Base-by-base conservation (phyloP, 495 filamentous ascomycete genomes). In the Aspergillus bridgeri region DNA sequence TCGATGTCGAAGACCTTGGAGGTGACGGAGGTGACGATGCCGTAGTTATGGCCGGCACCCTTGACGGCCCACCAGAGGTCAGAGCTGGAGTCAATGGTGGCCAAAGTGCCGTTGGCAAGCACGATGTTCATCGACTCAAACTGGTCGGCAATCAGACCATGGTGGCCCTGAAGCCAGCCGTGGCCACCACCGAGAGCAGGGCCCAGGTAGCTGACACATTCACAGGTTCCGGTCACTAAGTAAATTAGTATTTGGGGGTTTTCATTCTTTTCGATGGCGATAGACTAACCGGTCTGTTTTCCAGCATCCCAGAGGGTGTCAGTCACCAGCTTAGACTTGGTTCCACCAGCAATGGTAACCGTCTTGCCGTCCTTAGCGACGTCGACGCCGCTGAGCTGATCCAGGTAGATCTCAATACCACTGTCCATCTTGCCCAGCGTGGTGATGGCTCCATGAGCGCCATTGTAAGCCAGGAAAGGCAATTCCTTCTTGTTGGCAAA, bases 11-110 rank as follows among this genome's bases (percentile, higher is more conserved):
- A 81, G 48, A 82, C 69, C 65, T 79, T 79, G 43, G 61, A 60
- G 21, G 72, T 77, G 27, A 79, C 63, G 8, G 73, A 78, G 13
- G 73, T 72, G 22, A 87, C 78, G 63, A 86, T 81, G 49, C 83
- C 84, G 54, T 86, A 86, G 66, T 86, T 86, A 63, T 83, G 79
- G 5, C 84, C 83, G 29, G 83, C 84, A 5, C 85, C 85, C 47
- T 72, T 69, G 51, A 87, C 62, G 7, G 74, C 83, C 80, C 81
- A 85, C 64, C 70, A 85, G 51, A 85, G 75, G 22, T 84, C 78
- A 8, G 76, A 67, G 49, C 68, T 65, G 6, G 68, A 47, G 45
- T 76, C 78, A 7, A 72, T 61, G 1, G 62, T 72, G 17, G 67
- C 59, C 18, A 64, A 60, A 2, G 56, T 68, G 13, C 85, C 86